phyloP scores from a whole-genome alignment of 2,329 filamentous ascomycete species.

The Fusarium solani-melongenae region DNA sequence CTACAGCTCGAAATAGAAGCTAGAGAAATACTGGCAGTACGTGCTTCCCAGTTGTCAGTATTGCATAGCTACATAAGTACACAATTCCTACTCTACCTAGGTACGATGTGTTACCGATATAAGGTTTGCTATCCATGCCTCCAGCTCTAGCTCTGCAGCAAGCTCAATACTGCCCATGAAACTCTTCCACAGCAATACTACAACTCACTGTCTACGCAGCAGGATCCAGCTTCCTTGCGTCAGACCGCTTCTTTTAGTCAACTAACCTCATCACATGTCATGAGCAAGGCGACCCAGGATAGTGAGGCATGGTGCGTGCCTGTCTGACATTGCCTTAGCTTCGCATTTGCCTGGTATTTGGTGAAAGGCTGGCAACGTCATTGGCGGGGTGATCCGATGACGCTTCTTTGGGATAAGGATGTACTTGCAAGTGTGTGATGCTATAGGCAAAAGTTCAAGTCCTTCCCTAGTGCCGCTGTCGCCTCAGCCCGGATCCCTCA shows the following conservation, averaged over 20 bases:
- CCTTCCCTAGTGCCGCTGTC: constrained; percentile 11
- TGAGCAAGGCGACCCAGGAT: constrained; percentile 4
- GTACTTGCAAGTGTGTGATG: not conserved
- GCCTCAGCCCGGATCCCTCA: constrained; percentile 20
- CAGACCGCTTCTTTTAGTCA: constrained; percentile 10
- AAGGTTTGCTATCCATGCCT: not conserved
- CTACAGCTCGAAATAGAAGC: not conserved
- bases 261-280: not conserved
- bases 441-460: not conserved
- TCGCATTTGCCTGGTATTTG: not conserved
- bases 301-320: constrained; percentile 16
- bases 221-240: not conserved
- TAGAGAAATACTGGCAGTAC: not conserved
- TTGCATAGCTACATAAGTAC: not conserved
- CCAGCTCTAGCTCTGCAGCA: not conserved
- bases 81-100: not conserved
- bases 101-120: not conserved
- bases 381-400: constrained; percentile 46
- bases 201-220: not conserved
- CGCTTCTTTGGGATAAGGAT: constrained; percentile 20
- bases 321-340: constrained; percentile 22
- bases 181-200: not conserved
- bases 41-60: not conserved
- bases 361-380: constrained; percentile 41
- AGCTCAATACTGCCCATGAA: not conserved